Evolutionary conservation across 306 rosid species (phyloP).

Genomic region (Gynostemma pentaphyllum): DNA sequence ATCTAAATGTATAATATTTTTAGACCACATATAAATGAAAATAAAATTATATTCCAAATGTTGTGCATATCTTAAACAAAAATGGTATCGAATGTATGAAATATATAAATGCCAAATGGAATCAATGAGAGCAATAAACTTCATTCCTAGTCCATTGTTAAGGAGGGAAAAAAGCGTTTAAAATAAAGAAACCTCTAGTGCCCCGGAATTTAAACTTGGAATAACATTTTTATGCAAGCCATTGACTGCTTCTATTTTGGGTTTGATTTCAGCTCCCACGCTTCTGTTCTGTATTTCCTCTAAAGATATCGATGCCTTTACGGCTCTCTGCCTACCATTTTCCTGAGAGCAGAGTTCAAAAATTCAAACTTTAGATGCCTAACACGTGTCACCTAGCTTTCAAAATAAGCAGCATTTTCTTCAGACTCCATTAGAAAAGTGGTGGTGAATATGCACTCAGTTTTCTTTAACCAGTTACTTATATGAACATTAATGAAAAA

Average conservation of each 20-base stretch:
- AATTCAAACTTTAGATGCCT: neutral
- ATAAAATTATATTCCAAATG: no score
- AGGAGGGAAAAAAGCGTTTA: neutral
- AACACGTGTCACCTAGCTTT: neutral
- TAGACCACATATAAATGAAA: no score
- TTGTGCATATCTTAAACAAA: no score
- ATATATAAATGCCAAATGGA: neutral
- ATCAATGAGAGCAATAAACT: neutral
- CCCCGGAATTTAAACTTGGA: constrained; percentile 6
- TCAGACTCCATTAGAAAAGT: neutral
- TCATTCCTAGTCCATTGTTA: neutral
- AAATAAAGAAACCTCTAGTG: constrained; percentile 9
- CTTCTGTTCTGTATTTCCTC: constrained; percentile 7
- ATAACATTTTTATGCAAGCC: neutral
- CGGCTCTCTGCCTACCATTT: constrained; percentile 4
- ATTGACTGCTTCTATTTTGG: constrained; percentile 4
- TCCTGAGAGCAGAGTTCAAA: constrained; percentile 10
- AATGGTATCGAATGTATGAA: no score
- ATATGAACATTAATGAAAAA: neutral
- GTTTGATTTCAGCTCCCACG: constrained; percentile 1
- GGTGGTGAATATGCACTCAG: neutral
- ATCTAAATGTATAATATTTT: no score
- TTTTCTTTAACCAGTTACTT: neutral
- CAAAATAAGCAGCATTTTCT: neutral
- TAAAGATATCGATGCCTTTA: neutral